Base-by-base conservation (phyloP, 345 rosid genomes). In the Turnera subulata region DNA sequence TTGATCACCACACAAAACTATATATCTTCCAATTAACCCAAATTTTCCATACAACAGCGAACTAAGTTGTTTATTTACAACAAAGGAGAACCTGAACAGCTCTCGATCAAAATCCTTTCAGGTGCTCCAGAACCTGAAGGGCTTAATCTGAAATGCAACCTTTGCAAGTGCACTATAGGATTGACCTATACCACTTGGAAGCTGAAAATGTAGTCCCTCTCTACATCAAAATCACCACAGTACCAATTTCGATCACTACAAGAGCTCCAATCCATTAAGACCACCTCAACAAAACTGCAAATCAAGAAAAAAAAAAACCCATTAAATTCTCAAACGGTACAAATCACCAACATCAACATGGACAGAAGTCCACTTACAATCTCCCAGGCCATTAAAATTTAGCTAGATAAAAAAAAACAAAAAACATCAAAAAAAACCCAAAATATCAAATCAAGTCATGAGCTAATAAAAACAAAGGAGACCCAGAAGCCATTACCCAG, bases 191-290 rank as follows among this genome's bases (percentile, higher is more conserved):
- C n/a, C 23, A 69, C 59, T 61, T 67, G 16, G 59, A 68, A 63
- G 46, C 70, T 43, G 48, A 62, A 61, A 48, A 62, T 45, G 46
- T 46, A 61, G 67, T 71, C 69, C 65, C 52, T 46, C 59, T 65
- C 25, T 52, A 47, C 59, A 64, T 63, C 59, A 64, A 76, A 79
- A 63, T 69, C 44, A 62, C 54, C 65, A 6, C 69, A 60, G 55
- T 13, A 71, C 71, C 65, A 63, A 69, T 74, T 77, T 52, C 24
- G 81, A 67, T 73, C 71, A 45, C 77, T 69, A 45, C 25, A 37
- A 24, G 62, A 72, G 78, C 78, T 72, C 73, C 78, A 69, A 69
- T 71, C 83, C 89, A 82, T 71, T 37, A 72, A 78, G 75, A 62
- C 69, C 78, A 66, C 69, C 38, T 53, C 56, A 72, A 37, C 66